Percentiles rank a stretch among this genome's conserved stretches.
Conservation (phyloP, 2,329 filamentous ascomycete species). For the Aureobasidium pullulans region DNA sequence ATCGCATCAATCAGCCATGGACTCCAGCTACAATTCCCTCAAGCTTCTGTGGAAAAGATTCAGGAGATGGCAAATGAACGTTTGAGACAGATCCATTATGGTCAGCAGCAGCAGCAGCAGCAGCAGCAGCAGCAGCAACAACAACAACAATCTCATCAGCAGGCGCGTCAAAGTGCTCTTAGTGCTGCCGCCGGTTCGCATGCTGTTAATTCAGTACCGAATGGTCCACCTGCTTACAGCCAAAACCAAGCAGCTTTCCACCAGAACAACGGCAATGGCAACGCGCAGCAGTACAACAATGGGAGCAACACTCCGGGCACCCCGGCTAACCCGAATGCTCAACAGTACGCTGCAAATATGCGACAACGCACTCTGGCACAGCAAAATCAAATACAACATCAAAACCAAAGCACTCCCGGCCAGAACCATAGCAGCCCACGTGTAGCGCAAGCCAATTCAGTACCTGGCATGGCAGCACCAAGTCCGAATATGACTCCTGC, state of each 20-base stretch:
- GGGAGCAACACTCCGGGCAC: slow-evolving; percentile 15
- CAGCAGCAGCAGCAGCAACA: slow-evolving; percentile 24
- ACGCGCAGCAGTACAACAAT: slow-evolving; percentile 1
- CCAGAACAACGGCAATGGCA: slow-evolving; percentile 14
- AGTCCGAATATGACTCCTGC: slow-evolving; percentile 23
- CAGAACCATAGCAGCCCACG: slow-evolving; percentile 22
- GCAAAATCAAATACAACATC: slow-evolving; percentile 8
- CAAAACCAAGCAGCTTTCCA: slow-evolving; percentile 16
- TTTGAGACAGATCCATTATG: slow-evolving; percentile 23
- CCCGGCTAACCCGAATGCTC: slow-evolving; percentile 15
- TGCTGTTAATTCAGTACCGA: slow-evolving; percentile 4
- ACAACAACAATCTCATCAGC: slow-evolving; percentile 22
- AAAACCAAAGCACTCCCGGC: background rate
- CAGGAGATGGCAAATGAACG: slow-evolving; percentile 46
- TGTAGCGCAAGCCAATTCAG: slow-evolving; percentile 15
- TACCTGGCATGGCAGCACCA: slow-evolving; percentile 16
- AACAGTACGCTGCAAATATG: slow-evolving; percentile 27
- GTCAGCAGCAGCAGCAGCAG: slow-evolving; percentile 22
- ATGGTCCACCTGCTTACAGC: slow-evolving; percentile 12
- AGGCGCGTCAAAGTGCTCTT: slow-evolving; percentile 30
- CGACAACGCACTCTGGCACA: slow-evolving; percentile 24
- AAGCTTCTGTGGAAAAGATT: slow-evolving; percentile 47
- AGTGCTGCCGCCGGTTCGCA: slow-evolving; percentile 30
- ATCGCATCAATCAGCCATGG: slow-evolving; percentile 48
- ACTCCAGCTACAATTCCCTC: slow-evolving; percentile 45